Conservation (phyloP, 2,329 filamentous ascomycete genomes). For the Talaromyces sp. region DNA sequence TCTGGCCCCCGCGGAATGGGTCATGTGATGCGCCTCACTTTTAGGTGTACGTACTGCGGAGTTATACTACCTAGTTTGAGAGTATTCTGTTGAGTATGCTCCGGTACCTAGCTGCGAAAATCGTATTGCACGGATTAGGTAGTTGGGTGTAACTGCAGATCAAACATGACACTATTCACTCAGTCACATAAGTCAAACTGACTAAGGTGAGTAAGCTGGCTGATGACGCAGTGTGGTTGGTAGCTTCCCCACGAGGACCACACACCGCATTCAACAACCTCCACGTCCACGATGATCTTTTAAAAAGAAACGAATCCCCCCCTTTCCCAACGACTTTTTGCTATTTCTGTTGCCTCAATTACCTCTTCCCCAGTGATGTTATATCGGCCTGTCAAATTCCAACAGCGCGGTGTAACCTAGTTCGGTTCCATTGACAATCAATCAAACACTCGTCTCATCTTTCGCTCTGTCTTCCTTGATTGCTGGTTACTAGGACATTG, state of each 20-base stretch:
- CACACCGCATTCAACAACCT: conserved; percentile 1
- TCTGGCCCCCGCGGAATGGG: background rate
- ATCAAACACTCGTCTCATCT: background rate
- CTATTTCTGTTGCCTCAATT: background rate
- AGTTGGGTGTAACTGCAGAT: background rate
- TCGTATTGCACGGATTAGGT: background rate
- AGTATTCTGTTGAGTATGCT: no score
- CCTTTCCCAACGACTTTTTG: no score
- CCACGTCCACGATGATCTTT: background rate
- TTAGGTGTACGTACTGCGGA: no score
- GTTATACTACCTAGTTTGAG: no score
- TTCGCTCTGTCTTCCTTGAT: background rate
- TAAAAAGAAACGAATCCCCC: background rate
- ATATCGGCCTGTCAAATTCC: background rate
- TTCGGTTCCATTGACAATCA: background rate
- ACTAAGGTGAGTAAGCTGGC: background rate
- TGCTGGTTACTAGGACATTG: conserved; percentile 3
- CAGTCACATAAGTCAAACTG: no score
- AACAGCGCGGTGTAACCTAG: conserved; percentile 15
- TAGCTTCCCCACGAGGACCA: background rate
- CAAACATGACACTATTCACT: no score
- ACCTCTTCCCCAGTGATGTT: conserved; percentile 1
- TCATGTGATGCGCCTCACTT: background rate
- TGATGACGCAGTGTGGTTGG: conserved; percentile 1
- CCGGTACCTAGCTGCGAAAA: no score